These are phyloP conservation scores for Halophytophthora batemanensis DNA, from an alignment of 352 stramenopile species.

Conservation along the genomic window DNA sequence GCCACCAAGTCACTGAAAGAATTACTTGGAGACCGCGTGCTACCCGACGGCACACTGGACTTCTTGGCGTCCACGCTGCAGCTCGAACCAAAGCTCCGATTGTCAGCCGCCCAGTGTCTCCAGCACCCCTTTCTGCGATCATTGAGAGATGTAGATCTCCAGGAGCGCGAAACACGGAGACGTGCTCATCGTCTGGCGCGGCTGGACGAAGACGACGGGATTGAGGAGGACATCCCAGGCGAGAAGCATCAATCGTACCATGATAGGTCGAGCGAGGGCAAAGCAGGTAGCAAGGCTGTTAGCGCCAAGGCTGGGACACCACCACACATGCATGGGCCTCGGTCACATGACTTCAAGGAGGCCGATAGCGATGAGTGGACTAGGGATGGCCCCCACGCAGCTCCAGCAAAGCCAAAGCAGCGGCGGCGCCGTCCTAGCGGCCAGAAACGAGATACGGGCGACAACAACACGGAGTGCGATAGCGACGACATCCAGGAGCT, in stretches of 20 bases:
- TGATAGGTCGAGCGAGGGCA: conserved; percentile 8
- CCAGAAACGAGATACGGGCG: conserved; percentile 7
- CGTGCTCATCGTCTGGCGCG: conserved; percentile 8
- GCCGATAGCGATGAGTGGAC: background rate
- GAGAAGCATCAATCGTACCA: conserved; percentile 14
- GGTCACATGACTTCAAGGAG: conserved; percentile 27
- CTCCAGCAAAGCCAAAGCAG: conserved; percentile 20
- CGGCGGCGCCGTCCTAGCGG: conserved; percentile 2
- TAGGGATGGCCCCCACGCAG: conserved; percentile 3
- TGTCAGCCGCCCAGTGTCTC: conserved; percentile 51
- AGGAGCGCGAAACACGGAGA: conserved; percentile 38
- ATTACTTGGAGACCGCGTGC: conserved; percentile 32
- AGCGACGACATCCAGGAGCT: conserved; percentile 82
- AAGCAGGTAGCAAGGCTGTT: conserved; percentile 17
- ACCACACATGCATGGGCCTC: conserved; percentile 20
- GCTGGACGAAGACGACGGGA: conserved; percentile 51
- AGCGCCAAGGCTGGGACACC: background rate
- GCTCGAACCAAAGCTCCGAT: conserved; percentile 52
- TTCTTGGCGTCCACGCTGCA: conserved; percentile 62
- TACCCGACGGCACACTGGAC: conserved; percentile 64
- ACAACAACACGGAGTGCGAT: conserved; percentile 54
- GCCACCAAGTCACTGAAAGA: conserved; percentile 45
- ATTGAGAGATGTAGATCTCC: conserved; percentile 50
- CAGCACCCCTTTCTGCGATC: conserved; percentile 53
- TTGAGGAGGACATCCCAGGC: conserved; percentile 76